Evolutionary conservation across 192 early-diverging fungal species (phyloP).

Genomic region (Spinellus fusiger): DNA sequence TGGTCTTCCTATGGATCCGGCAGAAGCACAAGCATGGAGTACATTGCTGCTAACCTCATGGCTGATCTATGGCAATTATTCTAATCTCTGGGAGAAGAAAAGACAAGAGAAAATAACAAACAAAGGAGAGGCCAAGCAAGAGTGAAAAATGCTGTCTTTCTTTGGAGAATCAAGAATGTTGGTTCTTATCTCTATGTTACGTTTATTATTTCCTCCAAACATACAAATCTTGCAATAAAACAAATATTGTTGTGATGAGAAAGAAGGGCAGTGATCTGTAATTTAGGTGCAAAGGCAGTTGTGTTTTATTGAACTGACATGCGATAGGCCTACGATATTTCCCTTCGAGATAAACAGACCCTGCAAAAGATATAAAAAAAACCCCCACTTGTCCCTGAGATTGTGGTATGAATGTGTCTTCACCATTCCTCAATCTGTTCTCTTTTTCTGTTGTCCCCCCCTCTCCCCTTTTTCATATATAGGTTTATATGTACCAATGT

Average conservation of each 20-base stretch:
- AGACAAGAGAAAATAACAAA: background rate
- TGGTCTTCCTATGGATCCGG: conserved; percentile 1
- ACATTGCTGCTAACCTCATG: conserved; percentile 13
- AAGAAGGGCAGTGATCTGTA: too few species aligned
- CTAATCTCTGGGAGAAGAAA: background rate
- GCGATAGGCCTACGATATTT: too few species aligned
- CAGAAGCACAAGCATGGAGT: conserved; percentile 26
- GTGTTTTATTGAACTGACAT: too few species aligned
- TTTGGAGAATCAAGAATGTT: too few species aligned
- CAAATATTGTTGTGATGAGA: too few species aligned
- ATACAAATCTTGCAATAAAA: too few species aligned
- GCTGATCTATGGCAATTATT: conserved; percentile 9
- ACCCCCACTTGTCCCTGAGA: too few species aligned
- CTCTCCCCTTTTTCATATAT: background rate
- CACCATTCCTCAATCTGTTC: background rate
- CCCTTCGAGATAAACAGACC: too few species aligned
- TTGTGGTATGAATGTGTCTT: background rate
- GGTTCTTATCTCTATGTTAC: too few species aligned
- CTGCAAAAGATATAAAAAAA: too few species aligned
- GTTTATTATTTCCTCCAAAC: too few species aligned
- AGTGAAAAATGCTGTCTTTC: background rate
- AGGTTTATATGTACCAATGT: background rate
- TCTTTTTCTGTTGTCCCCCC: background rate
- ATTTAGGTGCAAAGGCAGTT: too few species aligned
- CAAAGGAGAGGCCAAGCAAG: background rate